These are phyloP conservation scores for Agapanthus africanus DNA, from an alignment of 106 monocot species.

Conservation along the genomic window DNA sequence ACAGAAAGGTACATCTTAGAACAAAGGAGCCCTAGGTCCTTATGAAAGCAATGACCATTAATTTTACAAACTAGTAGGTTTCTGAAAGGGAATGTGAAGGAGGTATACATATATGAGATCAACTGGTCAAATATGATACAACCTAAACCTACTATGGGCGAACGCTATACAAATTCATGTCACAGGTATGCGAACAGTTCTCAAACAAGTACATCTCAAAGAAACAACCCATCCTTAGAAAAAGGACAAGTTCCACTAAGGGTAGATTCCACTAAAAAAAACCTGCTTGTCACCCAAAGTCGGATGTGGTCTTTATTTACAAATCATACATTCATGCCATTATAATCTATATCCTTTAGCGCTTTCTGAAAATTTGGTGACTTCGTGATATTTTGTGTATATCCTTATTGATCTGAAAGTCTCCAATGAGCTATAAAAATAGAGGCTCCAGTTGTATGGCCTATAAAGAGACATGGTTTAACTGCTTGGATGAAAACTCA, in stretches of 20 bases:
- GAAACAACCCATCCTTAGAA: too few relatives aligned
- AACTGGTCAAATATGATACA: constrained; percentile 4
- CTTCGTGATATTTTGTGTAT: neutral
- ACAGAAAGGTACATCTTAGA: neutral
- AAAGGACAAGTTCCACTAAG: neutral
- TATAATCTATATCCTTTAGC: neutral
- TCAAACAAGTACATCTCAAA: neutral
- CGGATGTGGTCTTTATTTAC: neutral
- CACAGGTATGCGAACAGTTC: neutral
- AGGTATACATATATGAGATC: neutral
- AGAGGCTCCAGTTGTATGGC: neutral
- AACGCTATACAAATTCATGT: neutral
- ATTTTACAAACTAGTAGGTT: neutral
- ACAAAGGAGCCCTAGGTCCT: neutral
- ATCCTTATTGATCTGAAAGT: neutral
- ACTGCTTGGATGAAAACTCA: too few relatives aligned
- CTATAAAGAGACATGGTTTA: neutral
- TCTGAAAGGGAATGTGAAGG: neutral
- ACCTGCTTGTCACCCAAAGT: neutral
- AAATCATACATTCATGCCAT: neutral
- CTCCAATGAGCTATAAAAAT: neutral
- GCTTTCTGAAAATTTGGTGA: neutral
- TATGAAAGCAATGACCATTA: neutral
- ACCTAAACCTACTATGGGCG: constrained; percentile 1
- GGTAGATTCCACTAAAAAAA: too few relatives aligned